phyloP scores from a whole-genome alignment of 345 rosid genomes.

The Eucalyptus pauciflora region DNA sequence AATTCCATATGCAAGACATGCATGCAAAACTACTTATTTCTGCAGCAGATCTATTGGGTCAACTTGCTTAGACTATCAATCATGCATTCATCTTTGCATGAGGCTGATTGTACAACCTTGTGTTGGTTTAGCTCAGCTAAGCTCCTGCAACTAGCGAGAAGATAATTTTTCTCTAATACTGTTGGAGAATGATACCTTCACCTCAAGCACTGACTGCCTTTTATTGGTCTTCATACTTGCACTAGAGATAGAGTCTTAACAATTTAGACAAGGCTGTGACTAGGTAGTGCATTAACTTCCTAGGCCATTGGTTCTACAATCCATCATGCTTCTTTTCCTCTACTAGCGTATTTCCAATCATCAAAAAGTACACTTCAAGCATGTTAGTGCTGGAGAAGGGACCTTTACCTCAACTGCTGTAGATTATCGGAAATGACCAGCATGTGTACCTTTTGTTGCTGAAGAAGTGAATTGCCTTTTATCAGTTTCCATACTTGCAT shows the following conservation, averaged over 20 bases:
- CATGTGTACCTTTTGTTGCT: neutral
- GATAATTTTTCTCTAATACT: neutral
- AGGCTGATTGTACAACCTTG: neutral
- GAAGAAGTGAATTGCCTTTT: neutral
- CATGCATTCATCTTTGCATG: neutral
- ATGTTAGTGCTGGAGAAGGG: neutral
- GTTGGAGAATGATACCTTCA: neutral
- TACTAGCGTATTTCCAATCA: neutral
- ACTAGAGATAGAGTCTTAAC: neutral
- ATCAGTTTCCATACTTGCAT: neutral
- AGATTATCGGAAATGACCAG: neutral
- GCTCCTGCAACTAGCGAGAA: neutral
- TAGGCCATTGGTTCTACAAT: neutral
- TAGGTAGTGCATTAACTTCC: neutral
- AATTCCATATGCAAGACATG: neutral
- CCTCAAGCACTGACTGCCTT: neutral
- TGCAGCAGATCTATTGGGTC: neutral
- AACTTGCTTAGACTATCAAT: neutral
- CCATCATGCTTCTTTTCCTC: neutral
- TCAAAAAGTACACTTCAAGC: neutral
- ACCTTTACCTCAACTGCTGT: neutral
- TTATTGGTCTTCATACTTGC: neutral
- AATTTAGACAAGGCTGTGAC: neutral
- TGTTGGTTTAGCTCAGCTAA: neutral
- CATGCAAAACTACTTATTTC: neutral